A percentile compares a stretch with the other conserved stretches of the same genome.
These are phyloP conservation scores for Protostelium mycophagum DNA, from an alignment of 78 protist species.

Conservation along the genomic window DNA sequence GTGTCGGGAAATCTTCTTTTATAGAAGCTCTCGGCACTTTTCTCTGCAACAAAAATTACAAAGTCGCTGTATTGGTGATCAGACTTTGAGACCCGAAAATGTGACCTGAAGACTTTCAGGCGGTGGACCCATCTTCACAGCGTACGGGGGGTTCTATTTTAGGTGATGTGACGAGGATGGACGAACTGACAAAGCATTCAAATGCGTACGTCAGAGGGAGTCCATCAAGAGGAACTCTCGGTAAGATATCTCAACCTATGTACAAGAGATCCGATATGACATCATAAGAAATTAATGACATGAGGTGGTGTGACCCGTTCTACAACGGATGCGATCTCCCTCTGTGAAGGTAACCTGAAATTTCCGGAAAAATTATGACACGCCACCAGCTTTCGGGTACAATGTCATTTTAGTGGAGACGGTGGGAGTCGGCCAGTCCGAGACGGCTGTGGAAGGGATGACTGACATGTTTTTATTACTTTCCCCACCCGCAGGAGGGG, in stretches of 20 bases:
- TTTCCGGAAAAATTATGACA: background rate
- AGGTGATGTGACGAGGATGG: constrained; percentile 98
- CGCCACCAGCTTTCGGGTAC: constrained; percentile 79
- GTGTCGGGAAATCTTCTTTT: constrained; percentile 96
- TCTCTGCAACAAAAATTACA: constrained; percentile 23
- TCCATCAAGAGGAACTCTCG: constrained; percentile 78
- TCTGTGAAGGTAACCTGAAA: constrained; percentile 78
- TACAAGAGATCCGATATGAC: background rate
- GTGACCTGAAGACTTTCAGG: constrained; percentile 23
- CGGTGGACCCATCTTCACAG: constrained; percentile 92
- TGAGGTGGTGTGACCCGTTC: constrained; percentile 69
- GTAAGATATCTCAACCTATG: constrained; percentile 35
- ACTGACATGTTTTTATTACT: constrained; percentile 85
- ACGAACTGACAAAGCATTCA: constrained; percentile 50
- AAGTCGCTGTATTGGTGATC: constrained; percentile 74
- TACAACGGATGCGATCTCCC: constrained; percentile 79
- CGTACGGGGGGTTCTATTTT: constrained; percentile 89
- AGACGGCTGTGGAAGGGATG: constrained; percentile 78
- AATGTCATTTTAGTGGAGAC: constrained; percentile 91
- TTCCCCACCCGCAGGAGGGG: constrained; percentile 95
- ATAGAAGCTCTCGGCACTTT: constrained; percentile 87
- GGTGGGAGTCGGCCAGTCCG: constrained; percentile 98
- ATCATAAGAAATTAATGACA: background rate
- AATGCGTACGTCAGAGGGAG: constrained; percentile 92
- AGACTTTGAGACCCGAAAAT: background rate